These are phyloP conservation scores for Alternaria panax DNA, from an alignment of 2,329 filamentous ascomycete species.

Conservation along the genomic window DNA sequence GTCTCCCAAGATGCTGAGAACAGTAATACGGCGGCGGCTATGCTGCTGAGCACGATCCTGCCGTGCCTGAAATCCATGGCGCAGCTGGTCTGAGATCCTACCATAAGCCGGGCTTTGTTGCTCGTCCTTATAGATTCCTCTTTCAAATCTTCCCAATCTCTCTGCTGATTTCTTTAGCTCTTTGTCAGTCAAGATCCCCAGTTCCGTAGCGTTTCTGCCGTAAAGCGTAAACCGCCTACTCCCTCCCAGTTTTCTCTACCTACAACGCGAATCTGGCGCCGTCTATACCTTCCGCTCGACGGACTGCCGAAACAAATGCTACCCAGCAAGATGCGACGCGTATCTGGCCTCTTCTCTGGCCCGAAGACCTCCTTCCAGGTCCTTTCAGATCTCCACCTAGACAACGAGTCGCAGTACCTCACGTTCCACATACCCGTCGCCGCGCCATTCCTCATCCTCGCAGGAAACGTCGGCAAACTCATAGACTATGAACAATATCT, in stretches of 20 bases:
- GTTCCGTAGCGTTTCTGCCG: not conserved
- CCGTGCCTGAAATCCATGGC: constrained; percentile 3
- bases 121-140: not conserved
- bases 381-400: constrained; percentile 43
- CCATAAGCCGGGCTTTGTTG: constrained; percentile 3
- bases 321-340: constrained; percentile 28
- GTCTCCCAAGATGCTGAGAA: not conserved
- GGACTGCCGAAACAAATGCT: not conserved
- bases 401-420: constrained; percentile 40
- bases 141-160: not conserved
- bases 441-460: constrained; percentile 41
- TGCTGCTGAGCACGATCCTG: constrained; percentile 18
- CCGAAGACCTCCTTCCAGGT: constrained; percentile 40
- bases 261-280: not conserved
- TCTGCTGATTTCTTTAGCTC: not conserved
- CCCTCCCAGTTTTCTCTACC: no score
- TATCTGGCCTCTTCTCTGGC: constrained; percentile 34
- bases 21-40: not conserved
- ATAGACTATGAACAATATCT: constrained; percentile 43
- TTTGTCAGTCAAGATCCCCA: not conserved
- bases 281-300: not conserved
- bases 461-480: constrained; percentile 42
- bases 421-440: constrained; percentile 41
- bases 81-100: constrained; percentile 13
- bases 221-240: not conserved